Base-by-base conservation (phyloP, 2,329 filamentous ascomycete species). In the Paracamarosporium sp. region DNA sequence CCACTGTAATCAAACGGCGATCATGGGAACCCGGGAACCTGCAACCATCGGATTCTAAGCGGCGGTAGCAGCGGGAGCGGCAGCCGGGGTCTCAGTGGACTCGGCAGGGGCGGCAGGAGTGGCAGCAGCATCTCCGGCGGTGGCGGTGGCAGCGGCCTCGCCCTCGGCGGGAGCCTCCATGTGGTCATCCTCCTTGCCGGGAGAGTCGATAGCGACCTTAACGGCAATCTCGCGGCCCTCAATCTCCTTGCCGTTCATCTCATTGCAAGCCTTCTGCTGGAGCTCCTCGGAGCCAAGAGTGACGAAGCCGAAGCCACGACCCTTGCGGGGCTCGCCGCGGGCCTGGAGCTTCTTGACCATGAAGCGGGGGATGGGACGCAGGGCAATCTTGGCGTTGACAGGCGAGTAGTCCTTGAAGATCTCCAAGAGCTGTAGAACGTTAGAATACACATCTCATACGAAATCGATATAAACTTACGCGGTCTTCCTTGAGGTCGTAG, bases 331-430 rank as follows among this genome's bases (percentile, higher is more conserved):
- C 84, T 99, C 95, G 76, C 93, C 93, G 78, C 95, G 94, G 74
- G 94, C 93, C 83, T 97, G 93, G 63, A 99, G 92, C 88, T 99
- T 99, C 90, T 97, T 97, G 83, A 99, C 95, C 95, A 99, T 99
- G 86, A 98, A 99, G 74, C 94, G 93, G 70, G 95, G 95, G 69
- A 99, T 99, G 51, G 95, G 95, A 73, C 95, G 94, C 70, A 99
- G 92, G 67, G 95, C 95, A 76, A 99, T 98, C 88, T 98, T 99
- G 80, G 95, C 94, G 65, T 93, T 96, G 69, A 90, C 90, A 61
- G 95, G 95, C 76, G 93, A 86, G 84, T 97, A 99, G 63, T 88
- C 91, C 74, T 87, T 85, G 82, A 99, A 99, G 74, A 99, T 91
- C 80, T 99, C 94, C 84, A 97, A 93, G 76, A 99, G 92, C 95